Base-by-base conservation (phyloP, 2,329 filamentous ascomycete genomes). In the Clarireedia monteithiana region DNA sequence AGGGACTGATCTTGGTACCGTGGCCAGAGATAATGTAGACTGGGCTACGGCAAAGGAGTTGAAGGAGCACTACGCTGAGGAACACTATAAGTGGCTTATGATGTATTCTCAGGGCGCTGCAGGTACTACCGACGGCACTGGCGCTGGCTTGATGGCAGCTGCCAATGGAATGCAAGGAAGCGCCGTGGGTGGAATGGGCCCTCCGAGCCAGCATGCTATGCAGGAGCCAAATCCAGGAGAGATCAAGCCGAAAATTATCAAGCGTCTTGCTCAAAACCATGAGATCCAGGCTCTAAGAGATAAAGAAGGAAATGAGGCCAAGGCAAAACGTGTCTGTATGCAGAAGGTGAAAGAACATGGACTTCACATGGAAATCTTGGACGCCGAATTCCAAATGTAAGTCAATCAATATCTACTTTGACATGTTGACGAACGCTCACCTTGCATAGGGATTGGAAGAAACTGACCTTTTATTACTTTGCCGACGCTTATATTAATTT, bases 401-500 rank as follows among this genome's bases (percentile, higher is more conserved):
- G 89, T 79, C 10, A 17, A 34, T 30, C 26, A 24, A 44, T 17
- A n/a, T 26, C 15, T 6, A 38, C 36, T 7, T n/a, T 24, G 26
- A 36, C 9, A 14, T 17, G 24, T 34, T 40, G 44, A 53, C 23
- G 23, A 15, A 48, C 30, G 42, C 54, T 56, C 40, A 56, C 42
- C 6, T 42, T 20, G 39, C 23, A 10, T 64, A 96, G 92, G 85
- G 94, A 99, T 70, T 96, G 91, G 84, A 96, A 97, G 74, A 99
- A 99, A 71, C 76, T 99, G 55, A 99, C 95, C 0, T 97, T 97
- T 73, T 99, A 96, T 75, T 99, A 97, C 74, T 99, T 96, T 70
- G 92, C 94, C 53, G 91, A 96, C 68, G 85, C 90, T 0, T 99
- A 99, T 70, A 96, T 99, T 77, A 97, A 97, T 74, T 99, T 99